Conservation (phyloP, 345 rosid species). For the Litchi chinensis region DNA sequence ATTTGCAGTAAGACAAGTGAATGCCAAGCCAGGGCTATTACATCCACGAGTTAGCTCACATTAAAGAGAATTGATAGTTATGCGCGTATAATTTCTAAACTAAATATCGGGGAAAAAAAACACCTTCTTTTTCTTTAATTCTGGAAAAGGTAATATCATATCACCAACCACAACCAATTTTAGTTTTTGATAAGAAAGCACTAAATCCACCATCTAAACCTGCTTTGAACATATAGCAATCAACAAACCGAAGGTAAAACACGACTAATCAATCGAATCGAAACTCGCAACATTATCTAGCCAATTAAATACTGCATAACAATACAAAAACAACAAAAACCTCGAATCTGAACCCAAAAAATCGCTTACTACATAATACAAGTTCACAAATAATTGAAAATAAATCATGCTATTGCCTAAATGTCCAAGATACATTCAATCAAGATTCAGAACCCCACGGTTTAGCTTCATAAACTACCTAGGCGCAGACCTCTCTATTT, state of each 20-base stretch:
- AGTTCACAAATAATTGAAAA: background rate
- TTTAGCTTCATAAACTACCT: conserved; percentile 11
- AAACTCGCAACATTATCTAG: background rate
- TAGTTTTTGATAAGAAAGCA: background rate
- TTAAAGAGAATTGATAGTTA: background rate
- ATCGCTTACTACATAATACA: background rate
- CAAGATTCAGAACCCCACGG: no score
- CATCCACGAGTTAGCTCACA: background rate
- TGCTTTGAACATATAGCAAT: background rate
- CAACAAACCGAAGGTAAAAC: background rate
- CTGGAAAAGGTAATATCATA: background rate
- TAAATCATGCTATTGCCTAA: background rate
- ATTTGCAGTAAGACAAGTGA: background rate
- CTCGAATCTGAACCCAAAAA: background rate
- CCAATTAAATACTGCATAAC: background rate
- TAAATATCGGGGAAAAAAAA: background rate
- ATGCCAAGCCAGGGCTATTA: background rate
- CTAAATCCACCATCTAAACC: background rate
- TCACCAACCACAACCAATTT: background rate
- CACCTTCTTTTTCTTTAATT: background rate
- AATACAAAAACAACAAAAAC: background rate
- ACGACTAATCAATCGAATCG: background rate
- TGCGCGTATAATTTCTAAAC: background rate
- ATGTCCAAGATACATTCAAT: no score
- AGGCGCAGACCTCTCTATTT: background rate